Evolutionary conservation across 441 rosid genomes (phyloP), one percentile per base, ranked within the genome.

Genomic region (Capsella rubella): DNA sequence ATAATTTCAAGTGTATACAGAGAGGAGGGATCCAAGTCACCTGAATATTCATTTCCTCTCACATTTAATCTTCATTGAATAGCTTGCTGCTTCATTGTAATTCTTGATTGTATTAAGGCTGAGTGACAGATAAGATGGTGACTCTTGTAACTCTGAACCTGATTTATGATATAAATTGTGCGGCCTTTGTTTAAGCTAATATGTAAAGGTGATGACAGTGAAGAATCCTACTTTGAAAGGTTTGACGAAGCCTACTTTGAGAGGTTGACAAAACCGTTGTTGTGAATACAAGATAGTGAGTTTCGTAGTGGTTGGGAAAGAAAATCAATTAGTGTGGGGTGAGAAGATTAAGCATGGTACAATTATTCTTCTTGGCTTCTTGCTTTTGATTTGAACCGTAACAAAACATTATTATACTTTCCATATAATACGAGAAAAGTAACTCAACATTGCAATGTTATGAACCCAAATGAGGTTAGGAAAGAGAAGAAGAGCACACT

Each of bases 61-160:
- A 43, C 8, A 67, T 42, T 6, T 28, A 34, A 51, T 42, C 8
- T 27, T 42, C 31, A 14, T 42, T 51, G 28, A 53, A 32, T 52
- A 2, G 47, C 39, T 50, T 67, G 54, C 47, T 59, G 56, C 55
- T 74, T 52, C 13, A 25, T 27, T 67, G 69, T 68, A 43, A 52
- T 31, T 34, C 21, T 66, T 27, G 72, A 56, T 27, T 65, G 59
- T 58, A 10, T 8, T 49, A 29, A 21, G 25, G 25, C 25, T 54
- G 53, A 66, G 28, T 50, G 47, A 66, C 67, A 49, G 3, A 49
- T 0, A 58, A 66, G 54, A 47, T 60, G 25, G 10, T 67, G 69
- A 67, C n/a, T 32, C 73, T 15, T 67, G 25, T 59, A 29, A 65
- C 15, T 55, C 4, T 47, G 32, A 52, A 34, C 34, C 6, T 67